Base-by-base conservation (phyloP, 345 rosid genomes). In the Physaria fendleri region DNA sequence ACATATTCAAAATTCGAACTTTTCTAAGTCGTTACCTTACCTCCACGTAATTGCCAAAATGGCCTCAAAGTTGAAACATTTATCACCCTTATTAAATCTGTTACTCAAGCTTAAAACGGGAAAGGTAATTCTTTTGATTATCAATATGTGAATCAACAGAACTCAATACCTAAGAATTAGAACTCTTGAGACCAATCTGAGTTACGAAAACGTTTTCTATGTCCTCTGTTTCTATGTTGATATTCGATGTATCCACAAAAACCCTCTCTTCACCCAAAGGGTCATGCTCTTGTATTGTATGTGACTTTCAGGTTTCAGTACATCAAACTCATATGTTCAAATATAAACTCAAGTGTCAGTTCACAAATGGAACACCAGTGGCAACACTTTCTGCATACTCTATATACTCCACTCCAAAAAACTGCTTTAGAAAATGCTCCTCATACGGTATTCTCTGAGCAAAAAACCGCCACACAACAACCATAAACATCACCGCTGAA, bases 291-390 rank as follows among this genome's bases (percentile, higher is more conserved):
- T 6, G 10, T 28, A 28, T 28, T 38, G 14, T 24, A 14, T 24
- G 35, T 28, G 38, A 40, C 24, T 55, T 30, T 18, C n/a, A n/a
- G n/a, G n/a, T n/a, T 17, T 4, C 15, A n/a, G 9, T 27, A 40
- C 2, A 39, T 23, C 2, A 8, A 23, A 56, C 25, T 45, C 54
- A 45, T 9, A 34, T 46, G 24, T 35, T 20, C 18, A 50, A 30
- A 43, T 40, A 30, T 22, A 9, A 25, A 37, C 17, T 28, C 16
- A 49, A 50, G 24, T 49, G 21, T 73, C 75, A 86, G 47, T 72
- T 59, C 42, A 83, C 72, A 69, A 79, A 81, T 29, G 87, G 90
- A 67, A 83, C 70, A 18, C 90, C 87, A 59, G 90, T 78, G 39
- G 76, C 79, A 37, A 80, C 77, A 35, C 14, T 59, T 27, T 7